A percentile compares a stretch with the other conserved stretches of the same genome.
Conservation (phyloP, 768 basidiomycete genomes). For the Termitomyces sp. region DNA sequence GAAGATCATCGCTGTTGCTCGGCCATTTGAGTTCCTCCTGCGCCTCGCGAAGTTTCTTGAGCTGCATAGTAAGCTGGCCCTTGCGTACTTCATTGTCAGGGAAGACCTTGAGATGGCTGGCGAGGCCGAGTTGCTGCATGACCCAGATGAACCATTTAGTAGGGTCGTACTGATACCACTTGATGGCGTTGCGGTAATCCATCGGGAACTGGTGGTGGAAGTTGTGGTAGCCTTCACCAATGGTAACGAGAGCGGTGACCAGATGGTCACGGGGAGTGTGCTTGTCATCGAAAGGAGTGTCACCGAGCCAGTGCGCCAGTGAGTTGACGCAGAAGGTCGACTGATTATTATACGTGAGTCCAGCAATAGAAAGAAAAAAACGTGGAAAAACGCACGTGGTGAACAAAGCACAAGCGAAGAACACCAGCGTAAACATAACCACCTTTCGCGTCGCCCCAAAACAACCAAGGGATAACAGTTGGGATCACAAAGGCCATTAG, state of each 20-base stretch:
- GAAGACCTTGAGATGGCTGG: conserved; percentile 66
- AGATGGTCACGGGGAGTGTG: conserved; percentile 90
- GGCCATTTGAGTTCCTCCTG: conserved; percentile 83
- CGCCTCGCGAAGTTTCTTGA: conserved; percentile 79
- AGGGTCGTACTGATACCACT: conserved; percentile 90
- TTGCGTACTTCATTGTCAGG: conserved; percentile 68
- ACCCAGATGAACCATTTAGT: conserved; percentile 89
- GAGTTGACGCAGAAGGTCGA: conserved; percentile 98
- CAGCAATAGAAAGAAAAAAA: conserved; percentile 5
- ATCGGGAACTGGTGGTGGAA: conserved; percentile 97
- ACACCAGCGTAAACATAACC: conserved; percentile 86
- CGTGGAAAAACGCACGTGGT: conserved; percentile 59
- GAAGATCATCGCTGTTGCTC: conserved; percentile 66
- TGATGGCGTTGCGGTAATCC: conserved; percentile 97
- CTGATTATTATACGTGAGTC: conserved; percentile 29
- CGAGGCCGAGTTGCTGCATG: conserved; percentile 58
- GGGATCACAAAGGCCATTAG: conserved; percentile 72
- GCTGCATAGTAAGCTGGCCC: conserved; percentile 91
- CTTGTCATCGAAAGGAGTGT: conserved; percentile 91
- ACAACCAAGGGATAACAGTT: conserved; percentile 69
- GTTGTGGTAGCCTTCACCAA: conserved; percentile 98
- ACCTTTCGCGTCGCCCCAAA: conserved; percentile 85
- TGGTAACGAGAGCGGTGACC: conserved; percentile 84
- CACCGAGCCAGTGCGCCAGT: conserved; percentile 94
- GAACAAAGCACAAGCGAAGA: conserved; percentile 77